Evolutionary conservation across 495 filamentous ascomycete genomes (phyloP).

Genomic region (Aspergillus taichungensis): DNA sequence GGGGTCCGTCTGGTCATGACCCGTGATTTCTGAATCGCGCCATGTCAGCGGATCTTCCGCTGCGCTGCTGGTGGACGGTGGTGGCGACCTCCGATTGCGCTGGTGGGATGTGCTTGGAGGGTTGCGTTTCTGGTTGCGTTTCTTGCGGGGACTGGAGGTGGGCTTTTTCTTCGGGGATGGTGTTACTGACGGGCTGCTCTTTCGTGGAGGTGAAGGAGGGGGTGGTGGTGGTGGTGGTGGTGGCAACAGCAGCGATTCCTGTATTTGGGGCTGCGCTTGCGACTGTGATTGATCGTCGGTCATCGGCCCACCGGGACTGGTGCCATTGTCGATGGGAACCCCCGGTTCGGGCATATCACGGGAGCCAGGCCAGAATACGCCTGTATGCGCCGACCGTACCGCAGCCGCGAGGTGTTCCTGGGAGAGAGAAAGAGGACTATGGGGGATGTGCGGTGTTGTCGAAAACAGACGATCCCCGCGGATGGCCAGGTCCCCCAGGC

Average conservation of each 20-base stretch:
- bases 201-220: background rate
- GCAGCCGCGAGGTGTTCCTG: conserved; percentile 1
- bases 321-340: conserved; percentile 3
- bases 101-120: conserved; percentile 16
- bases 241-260: background rate
- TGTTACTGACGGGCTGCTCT: background rate
- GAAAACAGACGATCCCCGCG: conserved; percentile 30
- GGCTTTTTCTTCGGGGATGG: conserved; percentile 12
- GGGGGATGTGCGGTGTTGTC: conserved; percentile 17
- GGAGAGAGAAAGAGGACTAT: conserved; percentile 6
- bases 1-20: conserved; percentile 64
- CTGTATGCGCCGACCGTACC: conserved; percentile 5
- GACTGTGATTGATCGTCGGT: no score
- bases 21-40: conserved; percentile 78
- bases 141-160: conserved; percentile 18
- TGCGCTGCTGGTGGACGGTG: conserved; percentile 36
- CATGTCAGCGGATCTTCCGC: conserved; percentile 54
- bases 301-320: background rate
- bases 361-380: conserved; percentile 5
- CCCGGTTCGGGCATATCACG: conserved; percentile 16
- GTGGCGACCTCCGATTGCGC: conserved; percentile 30
- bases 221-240: background rate
- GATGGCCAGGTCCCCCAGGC: conserved; percentile 54
- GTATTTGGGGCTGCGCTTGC: no score
- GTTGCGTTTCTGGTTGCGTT: conserved; percentile 15